Conservation (phyloP, 2,329 filamentous ascomycete genomes). For the Xylariaceae sp. region DNA sequence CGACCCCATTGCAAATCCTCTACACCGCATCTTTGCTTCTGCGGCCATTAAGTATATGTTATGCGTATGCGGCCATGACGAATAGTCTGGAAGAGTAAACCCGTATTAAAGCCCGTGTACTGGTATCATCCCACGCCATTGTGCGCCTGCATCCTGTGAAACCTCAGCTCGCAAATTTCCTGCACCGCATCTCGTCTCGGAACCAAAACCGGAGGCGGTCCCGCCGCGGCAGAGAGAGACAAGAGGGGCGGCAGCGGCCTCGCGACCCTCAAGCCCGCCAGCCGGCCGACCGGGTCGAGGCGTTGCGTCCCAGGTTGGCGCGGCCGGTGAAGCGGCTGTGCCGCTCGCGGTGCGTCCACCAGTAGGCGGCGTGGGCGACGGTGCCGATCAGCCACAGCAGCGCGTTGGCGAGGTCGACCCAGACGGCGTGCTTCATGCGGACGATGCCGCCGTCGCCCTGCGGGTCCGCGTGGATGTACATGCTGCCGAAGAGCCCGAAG, state of each 20-base stretch:
- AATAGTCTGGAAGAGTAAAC: not conserved
- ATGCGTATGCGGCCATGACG: no score
- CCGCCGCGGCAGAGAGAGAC: no score
- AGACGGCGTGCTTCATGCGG: slow-evolving; percentile 82
- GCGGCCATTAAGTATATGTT: no score
- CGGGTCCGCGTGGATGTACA: slow-evolving; percentile 66
- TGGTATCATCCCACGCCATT: no score
- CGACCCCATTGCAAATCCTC: no score
- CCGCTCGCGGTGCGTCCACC: slow-evolving; percentile 46
- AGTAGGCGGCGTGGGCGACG: slow-evolving; percentile 48
- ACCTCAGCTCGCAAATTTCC: no score
- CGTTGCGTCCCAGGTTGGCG: slow-evolving; percentile 35
- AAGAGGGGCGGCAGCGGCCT: no score
- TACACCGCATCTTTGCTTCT: no score
- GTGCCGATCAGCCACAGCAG: slow-evolving; percentile 67
- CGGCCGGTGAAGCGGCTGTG: slow-evolving; percentile 52
- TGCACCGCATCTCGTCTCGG: no score
- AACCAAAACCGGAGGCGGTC: no score
- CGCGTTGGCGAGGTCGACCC: slow-evolving; percentile 70
- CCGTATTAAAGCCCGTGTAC: not conserved
- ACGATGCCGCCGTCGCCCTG: slow-evolving; percentile 55
- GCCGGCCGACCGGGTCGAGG: slow-evolving; percentile 14
- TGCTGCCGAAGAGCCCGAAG: slow-evolving; percentile 74
- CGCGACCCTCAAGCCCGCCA: slow-evolving; percentile 10
- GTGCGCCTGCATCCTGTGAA: no score